Percentiles rank a stretch among this genome's conserved stretches.
These are phyloP conservation scores for Chernovozyma sophiae-reginae DNA, from an alignment of 1,139 yeast genomes.

Conservation along the genomic window DNA sequence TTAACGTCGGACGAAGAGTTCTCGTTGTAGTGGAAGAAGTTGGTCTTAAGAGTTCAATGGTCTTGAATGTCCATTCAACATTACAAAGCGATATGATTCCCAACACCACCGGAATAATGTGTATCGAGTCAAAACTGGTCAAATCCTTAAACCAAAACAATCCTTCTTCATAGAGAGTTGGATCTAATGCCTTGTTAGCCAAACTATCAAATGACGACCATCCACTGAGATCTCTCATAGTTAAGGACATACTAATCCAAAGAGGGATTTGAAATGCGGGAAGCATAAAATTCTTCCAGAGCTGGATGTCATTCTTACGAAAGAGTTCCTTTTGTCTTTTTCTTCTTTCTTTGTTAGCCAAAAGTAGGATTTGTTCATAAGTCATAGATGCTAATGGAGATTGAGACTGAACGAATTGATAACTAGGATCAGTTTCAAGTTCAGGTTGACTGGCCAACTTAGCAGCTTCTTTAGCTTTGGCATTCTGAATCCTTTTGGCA, in stretches of 20 bases:
- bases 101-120: constrained; percentile 61
- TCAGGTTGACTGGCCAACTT: constrained; percentile 9
- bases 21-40: constrained; percentile 20
- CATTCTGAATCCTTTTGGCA: constrained; percentile 50
- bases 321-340: constrained; percentile 69
- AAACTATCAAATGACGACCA: constrained; percentile 55
- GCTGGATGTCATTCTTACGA: constrained; percentile 61
- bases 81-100: constrained; percentile 72
- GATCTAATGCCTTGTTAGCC: constrained; percentile 50
- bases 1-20: constrained; percentile 52
- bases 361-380: constrained; percentile 70
- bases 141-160: constrained; percentile 58
- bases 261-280: constrained; percentile 84
- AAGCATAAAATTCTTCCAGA: constrained; percentile 72
- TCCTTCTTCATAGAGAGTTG: constrained; percentile 52
- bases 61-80: constrained; percentile 68
- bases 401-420: constrained; percentile 1
- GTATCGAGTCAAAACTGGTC: constrained; percentile 58
- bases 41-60: constrained; percentile 47
- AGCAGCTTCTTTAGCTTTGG: constrained; percentile 28
- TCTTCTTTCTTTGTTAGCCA: constrained; percentile 74
- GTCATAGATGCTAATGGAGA: constrained; percentile 47
- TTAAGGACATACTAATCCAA: constrained; percentile 78
- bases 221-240: constrained; percentile 73
- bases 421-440: constrained; percentile 5